Conservation (phyloP, 495 filamentous ascomycete species). For the Usnea hakonensis region DNA sequence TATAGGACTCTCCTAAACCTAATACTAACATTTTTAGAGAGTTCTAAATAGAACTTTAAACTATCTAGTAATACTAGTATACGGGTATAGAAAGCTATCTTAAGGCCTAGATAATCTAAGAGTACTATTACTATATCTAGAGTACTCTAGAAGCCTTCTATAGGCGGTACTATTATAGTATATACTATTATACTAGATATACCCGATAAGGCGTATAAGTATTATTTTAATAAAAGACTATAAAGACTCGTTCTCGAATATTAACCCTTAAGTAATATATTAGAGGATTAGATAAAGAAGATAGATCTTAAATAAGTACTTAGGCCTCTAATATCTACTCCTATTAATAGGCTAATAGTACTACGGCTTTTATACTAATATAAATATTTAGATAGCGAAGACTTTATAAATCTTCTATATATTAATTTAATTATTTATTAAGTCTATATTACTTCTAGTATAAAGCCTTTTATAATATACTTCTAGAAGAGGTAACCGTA, state of each 20-base stretch:
- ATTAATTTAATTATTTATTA: neutral
- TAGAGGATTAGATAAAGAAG: rapidly evolving
- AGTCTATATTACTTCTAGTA: neutral
- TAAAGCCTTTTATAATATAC: neutral
- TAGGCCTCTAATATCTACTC: neutral
- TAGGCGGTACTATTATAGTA: no score
- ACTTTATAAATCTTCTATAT: neutral
- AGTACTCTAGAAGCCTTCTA: neutral
- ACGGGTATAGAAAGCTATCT: no score
- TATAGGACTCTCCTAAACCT: no score
- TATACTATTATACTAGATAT: no score
- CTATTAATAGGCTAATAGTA: neutral
- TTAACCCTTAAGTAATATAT: neutral
- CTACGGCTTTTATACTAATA: neutral
- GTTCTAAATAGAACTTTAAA: neutral
- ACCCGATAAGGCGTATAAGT: no score
- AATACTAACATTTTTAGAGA: no score
- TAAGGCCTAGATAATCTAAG: neutral
- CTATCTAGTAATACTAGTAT: neutral
- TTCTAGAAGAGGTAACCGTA: neutral
- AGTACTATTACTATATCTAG: no score
- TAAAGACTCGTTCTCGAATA: neutral
- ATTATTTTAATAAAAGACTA: no score
- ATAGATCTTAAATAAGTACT: conserved; percentile 17
- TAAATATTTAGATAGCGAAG: neutral